These are phyloP conservation scores for Pseudevernia furfuracea DNA, from an alignment of 495 filamentous ascomycete species.

Conservation along the genomic window DNA sequence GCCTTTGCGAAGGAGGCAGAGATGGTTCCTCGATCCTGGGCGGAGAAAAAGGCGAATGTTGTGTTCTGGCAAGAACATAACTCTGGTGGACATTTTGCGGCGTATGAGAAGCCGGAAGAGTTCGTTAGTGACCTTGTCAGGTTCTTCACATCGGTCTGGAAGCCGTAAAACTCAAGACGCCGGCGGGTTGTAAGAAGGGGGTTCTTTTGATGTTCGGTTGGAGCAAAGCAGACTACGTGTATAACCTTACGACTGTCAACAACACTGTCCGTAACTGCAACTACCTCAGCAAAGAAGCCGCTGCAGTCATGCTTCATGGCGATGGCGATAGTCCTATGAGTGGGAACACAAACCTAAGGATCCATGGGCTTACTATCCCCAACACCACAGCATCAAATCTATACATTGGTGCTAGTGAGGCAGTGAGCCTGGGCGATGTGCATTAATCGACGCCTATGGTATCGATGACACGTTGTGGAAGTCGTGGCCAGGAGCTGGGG, in stretches of 20 bases:
- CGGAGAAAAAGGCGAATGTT: conserved; percentile 25
- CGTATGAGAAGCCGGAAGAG: conserved; percentile 31
- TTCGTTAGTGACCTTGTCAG: conserved; percentile 31
- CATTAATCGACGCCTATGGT: no score
- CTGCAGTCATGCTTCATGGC: conserved; percentile 4
- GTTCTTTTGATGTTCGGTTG: no score
- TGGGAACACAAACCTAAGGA: background rate
- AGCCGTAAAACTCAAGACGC: background rate
- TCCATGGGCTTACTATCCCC: background rate
- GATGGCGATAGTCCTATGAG: background rate
- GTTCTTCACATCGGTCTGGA: background rate
- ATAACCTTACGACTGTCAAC: background rate
- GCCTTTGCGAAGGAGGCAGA: conserved; percentile 28
- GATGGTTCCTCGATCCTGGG: conserved; percentile 27
- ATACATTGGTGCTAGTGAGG: conserved; percentile 2
- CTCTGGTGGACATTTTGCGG: conserved; percentile 36
- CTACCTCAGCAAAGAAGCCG: background rate
- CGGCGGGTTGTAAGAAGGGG: no score
- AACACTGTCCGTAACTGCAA: background rate
- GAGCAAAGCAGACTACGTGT: background rate
- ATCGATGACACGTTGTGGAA: no score
- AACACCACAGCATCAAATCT: background rate
- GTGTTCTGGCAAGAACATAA: conserved; percentile 31
- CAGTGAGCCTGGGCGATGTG: background rate
- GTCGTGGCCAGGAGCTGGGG: no score